phyloP scores from a whole-genome alignment of 2,329 filamentous ascomycete species.

The Septoria linicola region DNA sequence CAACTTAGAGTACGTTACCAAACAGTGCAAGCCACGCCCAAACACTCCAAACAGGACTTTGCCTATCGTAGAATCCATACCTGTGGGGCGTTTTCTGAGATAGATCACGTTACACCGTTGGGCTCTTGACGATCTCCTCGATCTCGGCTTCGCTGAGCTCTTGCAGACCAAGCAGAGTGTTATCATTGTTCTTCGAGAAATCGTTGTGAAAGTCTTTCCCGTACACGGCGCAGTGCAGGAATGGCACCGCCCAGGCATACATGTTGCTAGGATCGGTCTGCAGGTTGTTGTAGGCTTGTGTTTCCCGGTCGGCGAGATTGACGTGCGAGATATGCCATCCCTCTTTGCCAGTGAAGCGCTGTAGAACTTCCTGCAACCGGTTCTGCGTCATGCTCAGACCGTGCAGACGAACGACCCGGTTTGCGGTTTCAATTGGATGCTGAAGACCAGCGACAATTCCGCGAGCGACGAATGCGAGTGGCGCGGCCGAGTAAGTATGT shows the following conservation, averaged over 20 bases:
- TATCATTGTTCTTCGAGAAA: background rate
- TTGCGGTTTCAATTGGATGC: constrained; percentile 34
- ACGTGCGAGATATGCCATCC: background rate
- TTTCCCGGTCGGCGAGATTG: background rate
- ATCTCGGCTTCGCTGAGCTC: background rate
- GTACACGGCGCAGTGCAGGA: background rate
- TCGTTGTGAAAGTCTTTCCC: background rate
- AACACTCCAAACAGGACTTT: no score
- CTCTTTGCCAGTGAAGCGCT: background rate
- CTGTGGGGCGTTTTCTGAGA: no score
- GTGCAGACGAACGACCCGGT: constrained; percentile 17
- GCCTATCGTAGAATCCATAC: no score
- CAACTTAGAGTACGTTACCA: no score
- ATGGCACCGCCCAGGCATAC: background rate
- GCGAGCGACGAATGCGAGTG: constrained; percentile 32
- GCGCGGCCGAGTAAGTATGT: constrained; percentile 33
- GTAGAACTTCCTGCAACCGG: background rate
- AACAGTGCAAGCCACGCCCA: no score
- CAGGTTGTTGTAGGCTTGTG: background rate
- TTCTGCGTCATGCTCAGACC: background rate
- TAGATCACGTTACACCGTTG: no score
- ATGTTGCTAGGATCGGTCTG: background rate
- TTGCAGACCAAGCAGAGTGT: background rate
- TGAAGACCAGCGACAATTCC: constrained; percentile 34
- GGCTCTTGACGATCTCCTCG: background rate